Evolutionary conservation across 306 rosid species (phyloP), one percentile per base, ranked within the genome.

Genomic region (Oemleria cerasiformis): DNA sequence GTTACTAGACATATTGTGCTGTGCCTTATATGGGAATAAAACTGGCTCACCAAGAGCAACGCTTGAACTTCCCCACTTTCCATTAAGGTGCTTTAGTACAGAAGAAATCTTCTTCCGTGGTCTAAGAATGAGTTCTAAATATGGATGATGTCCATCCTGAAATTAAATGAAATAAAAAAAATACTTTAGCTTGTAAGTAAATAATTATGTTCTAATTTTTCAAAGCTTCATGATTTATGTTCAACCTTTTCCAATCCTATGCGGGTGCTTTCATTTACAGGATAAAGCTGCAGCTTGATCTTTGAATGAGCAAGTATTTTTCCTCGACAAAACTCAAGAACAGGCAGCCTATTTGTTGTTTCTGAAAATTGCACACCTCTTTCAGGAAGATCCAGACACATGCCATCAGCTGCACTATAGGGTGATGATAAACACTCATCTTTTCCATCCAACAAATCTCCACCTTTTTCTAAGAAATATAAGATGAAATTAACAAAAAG

Each of bases 211-310:
- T 16, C 59, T 54, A 81, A 78, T 53, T 43, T 56, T 19, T 56
- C 49, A 71, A 65, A 44, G 59, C 45, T 82, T 82, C 79, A 74
- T 54, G 56, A 63, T 66, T 78, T 56, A 75, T 42, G 57, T 45
- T 49, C 62, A 63, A 94, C 98, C 95, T 89, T 89, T 82, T 86
- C 94, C 75, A 94, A 78, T 72, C 85, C 85, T 67, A 40, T 75
- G 50, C 86, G 86, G 63, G 86, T 91, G 73, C 25, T 78, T 80
- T 81, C 91, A 75, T 89, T 82, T 67, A 85, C 65, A 36, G 98
- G 98, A 54, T 89, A 94, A 79, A 91, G 96, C 71, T 89, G 95
- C 55, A 94, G 80, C 75, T 82, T 91, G 66, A 91, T 83, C 79
- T 87, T 94, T 83, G 82, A 60, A 73, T 71, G 68, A 82, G 77